These are phyloP conservation scores for Metschnikowia lochheadii DNA, from an alignment of 805 yeast genomes.

Conservation along the genomic window DNA sequence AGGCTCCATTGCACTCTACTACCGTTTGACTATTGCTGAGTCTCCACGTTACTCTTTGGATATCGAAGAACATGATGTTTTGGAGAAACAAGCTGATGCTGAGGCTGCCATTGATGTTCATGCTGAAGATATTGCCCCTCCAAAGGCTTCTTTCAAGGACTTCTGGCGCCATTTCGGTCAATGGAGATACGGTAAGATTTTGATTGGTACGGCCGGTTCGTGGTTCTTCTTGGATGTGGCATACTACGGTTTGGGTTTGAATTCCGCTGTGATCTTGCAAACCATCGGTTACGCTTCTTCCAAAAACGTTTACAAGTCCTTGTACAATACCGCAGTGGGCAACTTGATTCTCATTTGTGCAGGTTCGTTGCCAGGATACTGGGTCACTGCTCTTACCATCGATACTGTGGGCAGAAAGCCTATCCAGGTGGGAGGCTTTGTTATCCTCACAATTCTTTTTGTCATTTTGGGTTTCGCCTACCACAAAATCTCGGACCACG, in stretches of 20 bases:
- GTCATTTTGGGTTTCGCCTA: constrained; percentile 83
- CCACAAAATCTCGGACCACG: constrained; percentile 61
- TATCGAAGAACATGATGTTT: constrained; percentile 56
- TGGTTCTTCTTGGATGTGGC: constrained; percentile 93
- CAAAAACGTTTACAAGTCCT: constrained; percentile 60
- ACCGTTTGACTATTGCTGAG: constrained; percentile 91
- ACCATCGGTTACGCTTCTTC: constrained; percentile 82
- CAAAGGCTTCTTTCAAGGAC: constrained; percentile 78
- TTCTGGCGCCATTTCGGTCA: constrained; percentile 69
- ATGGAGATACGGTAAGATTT: constrained; percentile 83
- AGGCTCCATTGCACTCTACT: constrained; percentile 78
- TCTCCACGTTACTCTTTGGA: constrained; percentile 89
- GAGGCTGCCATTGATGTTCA: constrained; percentile 39
- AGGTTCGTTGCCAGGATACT: constrained; percentile 92
- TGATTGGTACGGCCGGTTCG: constrained; percentile 85
- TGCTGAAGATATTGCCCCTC: constrained; percentile 48
- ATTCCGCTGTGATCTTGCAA: constrained; percentile 72
- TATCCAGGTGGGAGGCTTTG: constrained; percentile 73
- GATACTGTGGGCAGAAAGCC: constrained; percentile 84
- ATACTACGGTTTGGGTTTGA: constrained; percentile 82
- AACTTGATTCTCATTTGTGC: constrained; percentile 90
- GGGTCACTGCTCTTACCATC: constrained; percentile 76
- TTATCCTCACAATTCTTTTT: constrained; percentile 65
- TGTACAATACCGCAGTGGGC: constrained; percentile 84
- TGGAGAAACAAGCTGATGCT: constrained; percentile 50